A percentile compares a stretch with the other conserved stretches of the same genome.
These are phyloP conservation scores for Amanita muscaria DNA, from an alignment of 768 basidiomycete genomes.

Conservation along the genomic window DNA sequence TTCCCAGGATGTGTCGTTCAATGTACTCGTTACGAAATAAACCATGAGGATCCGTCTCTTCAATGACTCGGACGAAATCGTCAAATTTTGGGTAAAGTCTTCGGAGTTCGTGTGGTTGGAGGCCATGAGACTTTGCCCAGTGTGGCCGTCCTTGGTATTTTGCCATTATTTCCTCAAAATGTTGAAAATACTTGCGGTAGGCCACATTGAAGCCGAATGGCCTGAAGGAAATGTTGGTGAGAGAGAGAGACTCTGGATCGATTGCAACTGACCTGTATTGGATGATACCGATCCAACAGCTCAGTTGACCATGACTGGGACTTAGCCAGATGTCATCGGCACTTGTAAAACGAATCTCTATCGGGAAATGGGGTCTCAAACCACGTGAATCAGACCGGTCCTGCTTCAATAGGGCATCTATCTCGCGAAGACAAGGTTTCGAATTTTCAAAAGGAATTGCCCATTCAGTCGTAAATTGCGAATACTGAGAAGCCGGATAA, in stretches of 20 bases:
- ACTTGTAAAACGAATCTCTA: slow-evolving; percentile 87
- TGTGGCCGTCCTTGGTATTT: slow-evolving; percentile 79
- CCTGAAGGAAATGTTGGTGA: slow-evolving; percentile 30
- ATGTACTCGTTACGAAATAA: slow-evolving; percentile 87
- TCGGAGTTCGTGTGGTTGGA: slow-evolving; percentile 56
- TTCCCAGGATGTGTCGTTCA: slow-evolving; percentile 76
- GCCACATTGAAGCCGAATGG: slow-evolving; percentile 81
- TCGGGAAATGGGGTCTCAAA: slow-evolving; percentile 80
- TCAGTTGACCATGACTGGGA: slow-evolving; percentile 70
- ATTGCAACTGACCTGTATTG: slow-evolving; percentile 73
- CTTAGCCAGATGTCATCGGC: slow-evolving; percentile 92
- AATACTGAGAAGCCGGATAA: slow-evolving; percentile 61
- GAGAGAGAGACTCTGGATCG: not conserved
- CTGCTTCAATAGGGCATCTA: slow-evolving; percentile 60
- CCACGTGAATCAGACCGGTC: slow-evolving; percentile 65
- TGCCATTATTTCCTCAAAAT: slow-evolving; percentile 64
- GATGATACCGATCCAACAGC: slow-evolving; percentile 96
- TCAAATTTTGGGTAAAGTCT: slow-evolving; percentile 74
- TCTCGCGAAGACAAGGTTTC: slow-evolving; percentile 55
- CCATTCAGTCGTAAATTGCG: slow-evolving; percentile 94
- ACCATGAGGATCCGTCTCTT: slow-evolving; percentile 63
- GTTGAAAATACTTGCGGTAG: slow-evolving; percentile 68
- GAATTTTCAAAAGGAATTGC: slow-evolving; percentile 72
- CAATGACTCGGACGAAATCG: slow-evolving; percentile 61
- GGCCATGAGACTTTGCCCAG: slow-evolving; percentile 89